Percentiles rank a stretch among this genome's conserved stretches.
These are phyloP conservation scores for Misopates orontium DNA, from an alignment of 257 asterid species.

Conservation along the genomic window DNA sequence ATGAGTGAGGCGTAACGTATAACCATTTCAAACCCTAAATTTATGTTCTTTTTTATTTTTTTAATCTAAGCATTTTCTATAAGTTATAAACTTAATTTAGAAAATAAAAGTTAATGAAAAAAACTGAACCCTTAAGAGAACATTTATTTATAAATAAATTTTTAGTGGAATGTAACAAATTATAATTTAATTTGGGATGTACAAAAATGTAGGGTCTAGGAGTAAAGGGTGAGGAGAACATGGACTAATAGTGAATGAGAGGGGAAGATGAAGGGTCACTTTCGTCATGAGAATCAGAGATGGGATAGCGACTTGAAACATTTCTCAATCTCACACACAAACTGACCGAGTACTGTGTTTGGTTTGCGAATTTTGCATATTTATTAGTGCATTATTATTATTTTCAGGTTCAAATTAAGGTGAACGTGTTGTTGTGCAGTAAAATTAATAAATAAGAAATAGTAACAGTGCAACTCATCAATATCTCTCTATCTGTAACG, in stretches of 20 bases:
- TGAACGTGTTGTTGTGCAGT: background rate
- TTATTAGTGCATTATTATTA: background rate
- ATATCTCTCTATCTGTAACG: conserved; percentile 25
- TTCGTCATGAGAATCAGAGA: conserved; percentile 63
- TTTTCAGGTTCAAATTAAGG: background rate
- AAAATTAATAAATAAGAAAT: background rate
- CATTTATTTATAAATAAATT: too few relatives aligned
- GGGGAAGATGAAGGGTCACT: conserved; percentile 50
- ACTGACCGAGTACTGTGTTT: background rate
- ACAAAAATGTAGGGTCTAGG: too few relatives aligned
- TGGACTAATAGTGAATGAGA: conserved; percentile 27
- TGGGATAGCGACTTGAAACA: conserved; percentile 45
- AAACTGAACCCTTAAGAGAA: too few relatives aligned
- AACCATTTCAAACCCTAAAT: conserved; percentile 22
- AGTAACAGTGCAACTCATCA: conserved; percentile 24
- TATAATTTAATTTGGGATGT: too few relatives aligned
- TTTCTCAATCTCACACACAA: conserved; percentile 11
- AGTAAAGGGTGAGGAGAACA: conserved; percentile 5
- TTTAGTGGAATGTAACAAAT: too few relatives aligned
- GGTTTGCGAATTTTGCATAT: conserved; percentile 6
- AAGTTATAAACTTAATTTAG: too few relatives aligned
- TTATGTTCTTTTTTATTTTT: too few relatives aligned
- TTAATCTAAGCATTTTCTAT: too few relatives aligned
- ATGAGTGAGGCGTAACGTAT: too few relatives aligned
- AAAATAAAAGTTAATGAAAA: too few relatives aligned